phyloP scores from a whole-genome alignment of 2,329 filamentous ascomycete genomes.

The Metarhizium guizhouense region DNA sequence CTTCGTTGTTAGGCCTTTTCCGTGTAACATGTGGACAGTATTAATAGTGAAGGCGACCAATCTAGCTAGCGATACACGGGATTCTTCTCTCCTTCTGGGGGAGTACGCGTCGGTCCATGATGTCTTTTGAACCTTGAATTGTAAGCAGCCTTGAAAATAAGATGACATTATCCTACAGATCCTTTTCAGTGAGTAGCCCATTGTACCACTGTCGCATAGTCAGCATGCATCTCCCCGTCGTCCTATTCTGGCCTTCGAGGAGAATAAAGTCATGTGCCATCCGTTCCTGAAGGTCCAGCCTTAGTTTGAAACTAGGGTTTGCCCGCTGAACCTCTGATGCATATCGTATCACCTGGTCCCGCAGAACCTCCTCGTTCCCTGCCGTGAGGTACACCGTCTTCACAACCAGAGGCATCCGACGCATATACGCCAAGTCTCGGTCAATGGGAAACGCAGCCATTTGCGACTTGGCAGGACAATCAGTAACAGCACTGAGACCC shows the following conservation, averaged over 20 bases:
- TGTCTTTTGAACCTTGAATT: no score
- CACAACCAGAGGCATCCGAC: slow-evolving; percentile 2
- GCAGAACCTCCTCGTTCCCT: slow-evolving; percentile 9
- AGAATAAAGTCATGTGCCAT: slow-evolving; percentile 10
- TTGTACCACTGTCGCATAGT: slow-evolving; percentile 3
- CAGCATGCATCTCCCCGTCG: slow-evolving; percentile 3
- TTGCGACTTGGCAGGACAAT: neutral
- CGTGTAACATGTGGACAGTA: no score
- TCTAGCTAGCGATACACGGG: no score
- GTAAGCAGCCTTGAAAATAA: no score
- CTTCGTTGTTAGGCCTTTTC: no score
- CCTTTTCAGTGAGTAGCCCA: neutral
- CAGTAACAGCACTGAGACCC: neutral
- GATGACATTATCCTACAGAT: no score
- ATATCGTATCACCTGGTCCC: slow-evolving; percentile 4
- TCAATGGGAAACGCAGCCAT: slow-evolving; percentile 6
- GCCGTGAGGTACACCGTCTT: slow-evolving; percentile 5
- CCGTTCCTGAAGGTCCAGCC: neutral
- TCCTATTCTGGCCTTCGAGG: slow-evolving; percentile 5
- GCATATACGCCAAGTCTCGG: slow-evolving; percentile 3
- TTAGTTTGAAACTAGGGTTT: slow-evolving; percentile 8
- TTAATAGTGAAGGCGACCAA: no score
- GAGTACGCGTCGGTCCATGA: no score
- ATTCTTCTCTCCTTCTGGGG: no score
- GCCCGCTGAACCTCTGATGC: slow-evolving; percentile 1